Evolutionary conservation across 768 basidiomycete species (phyloP).

Genomic region (Rhodotorula graminis): DNA sequence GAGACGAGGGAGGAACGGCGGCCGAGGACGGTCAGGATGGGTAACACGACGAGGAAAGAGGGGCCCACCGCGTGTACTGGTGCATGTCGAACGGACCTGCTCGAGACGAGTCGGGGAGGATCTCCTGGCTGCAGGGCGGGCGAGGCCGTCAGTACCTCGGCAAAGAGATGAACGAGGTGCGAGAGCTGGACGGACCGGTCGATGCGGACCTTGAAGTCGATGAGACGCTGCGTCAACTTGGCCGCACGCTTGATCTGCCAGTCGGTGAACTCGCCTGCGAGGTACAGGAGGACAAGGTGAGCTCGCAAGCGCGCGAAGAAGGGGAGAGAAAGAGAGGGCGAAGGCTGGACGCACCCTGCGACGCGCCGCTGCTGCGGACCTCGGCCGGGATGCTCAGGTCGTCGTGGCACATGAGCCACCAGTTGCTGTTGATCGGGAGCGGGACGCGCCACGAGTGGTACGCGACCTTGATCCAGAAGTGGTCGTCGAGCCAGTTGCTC

Average conservation of each 20-base stretch:
- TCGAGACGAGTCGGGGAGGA: conserved; percentile 66
- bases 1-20: neutral
- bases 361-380: conserved; percentile 30
- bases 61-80: conserved; percentile 48
- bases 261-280: conserved; percentile 53
- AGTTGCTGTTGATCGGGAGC: conserved; percentile 83
- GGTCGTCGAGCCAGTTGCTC: conserved; percentile 90
- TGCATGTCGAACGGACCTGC: conserved; percentile 58
- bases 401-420: conserved; percentile 85
- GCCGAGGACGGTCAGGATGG: conserved; percentile 16
- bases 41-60: neutral
- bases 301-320: neutral
- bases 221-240: conserved; percentile 66
- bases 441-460: conserved; percentile 86
- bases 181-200: conserved; percentile 25
- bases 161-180: no score
- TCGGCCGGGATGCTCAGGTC: conserved; percentile 60
- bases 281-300: neutral
- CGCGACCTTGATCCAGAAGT: conserved; percentile 80
- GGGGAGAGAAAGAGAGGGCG: neutral
- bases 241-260: conserved; percentile 85
- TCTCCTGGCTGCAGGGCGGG: conserved; percentile 56
- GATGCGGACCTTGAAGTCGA: conserved; percentile 61
- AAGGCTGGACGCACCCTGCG: conserved; percentile 15
- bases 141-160: neutral